Evolutionary conservation across 2,329 filamentous ascomycete species (phyloP).

Genomic region (Blastomyces gilchristii): DNA sequence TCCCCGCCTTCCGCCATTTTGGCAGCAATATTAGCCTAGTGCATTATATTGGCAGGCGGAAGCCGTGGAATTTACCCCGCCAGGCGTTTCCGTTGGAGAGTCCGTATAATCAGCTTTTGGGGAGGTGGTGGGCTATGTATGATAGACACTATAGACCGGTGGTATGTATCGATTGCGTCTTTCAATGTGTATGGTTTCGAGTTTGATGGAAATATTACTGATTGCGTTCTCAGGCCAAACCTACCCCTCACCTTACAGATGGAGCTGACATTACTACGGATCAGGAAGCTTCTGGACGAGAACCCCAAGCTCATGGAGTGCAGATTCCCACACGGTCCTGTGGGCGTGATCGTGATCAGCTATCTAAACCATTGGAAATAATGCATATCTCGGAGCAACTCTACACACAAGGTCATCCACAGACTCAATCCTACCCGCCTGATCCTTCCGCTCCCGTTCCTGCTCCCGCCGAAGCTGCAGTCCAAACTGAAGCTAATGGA

Average conservation of each 20-base stretch:
- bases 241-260: background rate
- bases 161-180: conserved; percentile 14
- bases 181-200: background rate
- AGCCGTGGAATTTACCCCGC: conserved; percentile 68
- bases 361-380: background rate
- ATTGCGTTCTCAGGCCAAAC: background rate
- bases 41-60: conserved; percentile 86
- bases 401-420: background rate
- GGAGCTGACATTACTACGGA: background rate
- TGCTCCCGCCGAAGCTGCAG: background rate
- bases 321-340: background rate
- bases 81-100: conserved; percentile 28
- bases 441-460: background rate
- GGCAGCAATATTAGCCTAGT: conserved; percentile 80
- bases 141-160: conserved; percentile 64
- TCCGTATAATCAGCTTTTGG: conserved; percentile 68
- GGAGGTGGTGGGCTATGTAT: conserved; percentile 89
- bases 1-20: conserved; percentile 89
- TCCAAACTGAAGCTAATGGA: background rate
- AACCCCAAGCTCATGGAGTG: background rate
- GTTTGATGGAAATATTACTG: background rate
- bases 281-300: background rate
- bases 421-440: background rate
- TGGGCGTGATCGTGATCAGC: background rate
- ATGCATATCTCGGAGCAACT: background rate